Conservation (phyloP, 2,329 filamentous ascomycete genomes). For the Pseudogymnoascus sp. region DNA sequence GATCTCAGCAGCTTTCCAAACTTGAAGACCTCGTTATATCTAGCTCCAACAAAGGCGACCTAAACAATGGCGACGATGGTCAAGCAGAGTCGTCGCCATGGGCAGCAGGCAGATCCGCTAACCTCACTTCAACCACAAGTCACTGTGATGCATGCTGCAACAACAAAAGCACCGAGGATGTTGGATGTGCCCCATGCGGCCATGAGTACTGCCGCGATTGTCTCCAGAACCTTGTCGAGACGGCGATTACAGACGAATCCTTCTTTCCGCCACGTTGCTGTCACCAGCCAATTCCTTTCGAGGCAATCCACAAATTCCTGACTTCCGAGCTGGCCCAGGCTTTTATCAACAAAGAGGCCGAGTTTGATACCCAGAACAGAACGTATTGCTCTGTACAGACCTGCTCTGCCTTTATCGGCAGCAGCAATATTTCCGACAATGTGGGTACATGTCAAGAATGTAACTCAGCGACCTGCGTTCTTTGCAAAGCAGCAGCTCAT, state of each 20-base stretch:
- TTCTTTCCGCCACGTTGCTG: slow-evolving; percentile 52
- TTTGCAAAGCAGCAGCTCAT: slow-evolving; percentile 44
- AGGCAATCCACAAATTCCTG: slow-evolving; percentile 31
- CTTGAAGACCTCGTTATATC: background rate
- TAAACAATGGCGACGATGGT: background rate
- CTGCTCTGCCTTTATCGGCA: slow-evolving; percentile 43
- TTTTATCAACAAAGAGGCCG: slow-evolving; percentile 40
- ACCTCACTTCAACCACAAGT: background rate
- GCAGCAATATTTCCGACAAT: slow-evolving; percentile 25
- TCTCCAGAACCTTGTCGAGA: slow-evolving; percentile 37
- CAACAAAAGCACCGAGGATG: slow-evolving; percentile 11
- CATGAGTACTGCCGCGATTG: slow-evolving; percentile 48
- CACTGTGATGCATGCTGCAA: slow-evolving; percentile 18
- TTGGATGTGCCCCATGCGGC: slow-evolving; percentile 29
- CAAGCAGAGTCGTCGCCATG: slow-evolving; percentile 11
- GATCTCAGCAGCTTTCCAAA: background rate
- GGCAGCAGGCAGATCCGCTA: background rate
- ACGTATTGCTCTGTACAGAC: slow-evolving; percentile 42
- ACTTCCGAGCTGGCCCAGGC: slow-evolving; percentile 26
- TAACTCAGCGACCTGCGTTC: slow-evolving; percentile 37
- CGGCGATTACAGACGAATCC: slow-evolving; percentile 40
- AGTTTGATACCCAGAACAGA: slow-evolving; percentile 40
- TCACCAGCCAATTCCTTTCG: slow-evolving; percentile 33
- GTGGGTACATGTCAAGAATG: slow-evolving; percentile 40
- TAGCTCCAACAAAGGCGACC: background rate